These are phyloP conservation scores for Lecanicillium sp. DNA, from an alignment of 2,329 filamentous ascomycete species.

Conservation along the genomic window DNA sequence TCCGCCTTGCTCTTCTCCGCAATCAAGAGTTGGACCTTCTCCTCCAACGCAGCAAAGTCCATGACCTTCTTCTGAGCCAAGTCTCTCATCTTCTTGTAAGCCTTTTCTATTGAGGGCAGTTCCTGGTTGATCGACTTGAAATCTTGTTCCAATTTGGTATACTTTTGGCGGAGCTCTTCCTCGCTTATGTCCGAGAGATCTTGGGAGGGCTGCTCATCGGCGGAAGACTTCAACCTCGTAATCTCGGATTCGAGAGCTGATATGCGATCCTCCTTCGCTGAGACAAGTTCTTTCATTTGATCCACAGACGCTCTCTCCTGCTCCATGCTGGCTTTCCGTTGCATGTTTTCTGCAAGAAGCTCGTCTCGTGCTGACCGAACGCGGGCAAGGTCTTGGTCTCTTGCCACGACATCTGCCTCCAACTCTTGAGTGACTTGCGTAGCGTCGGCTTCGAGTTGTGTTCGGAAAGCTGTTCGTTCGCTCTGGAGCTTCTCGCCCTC, in stretches of 20 bases:
- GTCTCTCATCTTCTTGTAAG: conserved; percentile 83
- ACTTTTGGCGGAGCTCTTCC: conserved; percentile 69
- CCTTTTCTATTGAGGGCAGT: conserved; percentile 79
- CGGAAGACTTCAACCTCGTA: conserved; percentile 55
- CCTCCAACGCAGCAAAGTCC: conserved; percentile 70
- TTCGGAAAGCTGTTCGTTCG: conserved; percentile 76
- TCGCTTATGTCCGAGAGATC: conserved; percentile 53
- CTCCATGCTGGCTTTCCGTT: conserved; percentile 73
- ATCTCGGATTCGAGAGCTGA: conserved; percentile 76
- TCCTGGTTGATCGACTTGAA: conserved; percentile 82
- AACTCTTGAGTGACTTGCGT: conserved; percentile 67
- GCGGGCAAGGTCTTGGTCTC: conserved; percentile 79
- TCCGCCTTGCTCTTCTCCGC: conserved; percentile 95
- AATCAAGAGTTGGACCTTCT: conserved; percentile 64
- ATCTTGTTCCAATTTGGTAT: conserved; percentile 69
- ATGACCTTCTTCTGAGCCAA: conserved; percentile 81
- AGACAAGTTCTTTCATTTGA: conserved; percentile 73
- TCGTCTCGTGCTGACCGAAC: conserved; percentile 83
- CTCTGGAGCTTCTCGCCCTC: conserved; percentile 80
- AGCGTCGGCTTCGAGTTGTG: conserved; percentile 74
- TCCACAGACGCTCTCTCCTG: conserved; percentile 63
- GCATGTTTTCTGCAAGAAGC: conserved; percentile 70
- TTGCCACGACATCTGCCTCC: conserved; percentile 72
- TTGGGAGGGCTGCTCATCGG: conserved; percentile 37
- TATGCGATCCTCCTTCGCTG: conserved; percentile 75